phyloP scores from a whole-genome alignment of 2,329 filamentous ascomycete genomes.

The Microcyclospora tardicrescens region DNA sequence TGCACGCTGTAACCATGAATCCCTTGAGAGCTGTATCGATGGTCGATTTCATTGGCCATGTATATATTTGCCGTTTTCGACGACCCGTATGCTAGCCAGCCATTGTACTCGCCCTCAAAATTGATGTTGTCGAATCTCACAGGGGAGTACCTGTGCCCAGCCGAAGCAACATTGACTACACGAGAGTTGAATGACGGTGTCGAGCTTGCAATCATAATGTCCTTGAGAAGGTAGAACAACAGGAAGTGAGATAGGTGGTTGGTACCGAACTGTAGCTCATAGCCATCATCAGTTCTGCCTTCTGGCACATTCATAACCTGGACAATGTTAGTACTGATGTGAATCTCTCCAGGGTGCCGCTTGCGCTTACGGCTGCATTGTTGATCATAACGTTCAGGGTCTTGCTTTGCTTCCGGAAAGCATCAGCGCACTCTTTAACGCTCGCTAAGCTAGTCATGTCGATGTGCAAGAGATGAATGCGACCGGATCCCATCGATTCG shows the following conservation, averaged over 20 bases:
- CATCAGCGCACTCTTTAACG: slow-evolving; percentile 21
- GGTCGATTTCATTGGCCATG: slow-evolving; percentile 39
- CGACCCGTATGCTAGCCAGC: slow-evolving; percentile 31
- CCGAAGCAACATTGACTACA: slow-evolving; percentile 34
- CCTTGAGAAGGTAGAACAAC: slow-evolving; percentile 38
- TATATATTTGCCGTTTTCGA: slow-evolving; percentile 42
- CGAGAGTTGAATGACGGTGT: slow-evolving; percentile 23
- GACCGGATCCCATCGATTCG: too few species aligned
- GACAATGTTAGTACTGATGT: neutral
- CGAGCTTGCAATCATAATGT: slow-evolving; percentile 27
- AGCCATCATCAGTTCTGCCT: slow-evolving; percentile 32
- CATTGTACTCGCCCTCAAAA: slow-evolving; percentile 10
- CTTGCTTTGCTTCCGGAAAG: slow-evolving; percentile 9
- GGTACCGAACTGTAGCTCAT: slow-evolving; percentile 38
- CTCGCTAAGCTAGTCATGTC: slow-evolving; percentile 17
- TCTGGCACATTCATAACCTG: slow-evolving; percentile 31
- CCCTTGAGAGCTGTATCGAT: slow-evolving; percentile 32
- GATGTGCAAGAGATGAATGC: slow-evolving; percentile 23
- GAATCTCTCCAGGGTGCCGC: neutral
- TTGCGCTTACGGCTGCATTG: slow-evolving; percentile 8
- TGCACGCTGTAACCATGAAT: slow-evolving; percentile 35
- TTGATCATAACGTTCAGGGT: slow-evolving; percentile 12
- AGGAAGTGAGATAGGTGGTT: slow-evolving; percentile 45
- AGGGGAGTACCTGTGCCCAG: slow-evolving; percentile 26
- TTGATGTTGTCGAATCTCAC: slow-evolving; percentile 23